phyloP scores from a whole-genome alignment of 176 grass and related monocot species.

The Zoysia pacifica region DNA sequence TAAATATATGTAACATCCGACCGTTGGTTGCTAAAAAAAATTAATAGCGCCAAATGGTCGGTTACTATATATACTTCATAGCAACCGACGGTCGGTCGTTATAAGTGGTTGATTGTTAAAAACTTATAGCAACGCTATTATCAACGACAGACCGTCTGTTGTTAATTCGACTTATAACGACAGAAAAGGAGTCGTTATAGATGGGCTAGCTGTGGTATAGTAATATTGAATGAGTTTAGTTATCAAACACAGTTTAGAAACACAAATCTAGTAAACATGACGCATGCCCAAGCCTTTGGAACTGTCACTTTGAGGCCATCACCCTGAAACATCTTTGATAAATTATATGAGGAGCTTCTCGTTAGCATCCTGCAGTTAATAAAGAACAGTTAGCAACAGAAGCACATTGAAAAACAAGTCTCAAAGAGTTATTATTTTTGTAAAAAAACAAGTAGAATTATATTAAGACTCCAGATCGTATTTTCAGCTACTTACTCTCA shows the following conservation, averaged over 20 bases:
- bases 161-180: too few species aligned
- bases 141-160: too few species aligned
- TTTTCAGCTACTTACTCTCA: slow-evolving; percentile 72
- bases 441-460: slow-evolving; percentile 10
- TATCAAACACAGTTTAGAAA: slow-evolving; percentile 35
- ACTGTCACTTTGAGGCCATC: slow-evolving; percentile 60
- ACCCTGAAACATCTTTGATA: slow-evolving; percentile 56
- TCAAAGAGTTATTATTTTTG: too few species aligned
- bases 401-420: not conserved
- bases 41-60: too few species aligned
- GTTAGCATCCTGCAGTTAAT: slow-evolving; percentile 61
- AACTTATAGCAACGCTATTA: too few species aligned
- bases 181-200: too few species aligned
- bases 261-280: slow-evolving; percentile 45
- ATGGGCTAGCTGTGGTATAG: too few species aligned
- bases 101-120: too few species aligned
- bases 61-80: too few species aligned
- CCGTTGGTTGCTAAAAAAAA: too few species aligned
- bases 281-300: slow-evolving; percentile 84
- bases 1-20: too few species aligned
- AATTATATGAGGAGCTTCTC: slow-evolving; percentile 87
- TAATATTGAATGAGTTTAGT: not conserved
- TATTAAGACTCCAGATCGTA: slow-evolving; percentile 74
- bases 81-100: too few species aligned
- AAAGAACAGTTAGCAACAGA: not conserved